Evolutionary conservation across 1,284 basidiomycete genomes (phyloP).

Genomic region (Apiotrichum akiyoshidainum): DNA sequence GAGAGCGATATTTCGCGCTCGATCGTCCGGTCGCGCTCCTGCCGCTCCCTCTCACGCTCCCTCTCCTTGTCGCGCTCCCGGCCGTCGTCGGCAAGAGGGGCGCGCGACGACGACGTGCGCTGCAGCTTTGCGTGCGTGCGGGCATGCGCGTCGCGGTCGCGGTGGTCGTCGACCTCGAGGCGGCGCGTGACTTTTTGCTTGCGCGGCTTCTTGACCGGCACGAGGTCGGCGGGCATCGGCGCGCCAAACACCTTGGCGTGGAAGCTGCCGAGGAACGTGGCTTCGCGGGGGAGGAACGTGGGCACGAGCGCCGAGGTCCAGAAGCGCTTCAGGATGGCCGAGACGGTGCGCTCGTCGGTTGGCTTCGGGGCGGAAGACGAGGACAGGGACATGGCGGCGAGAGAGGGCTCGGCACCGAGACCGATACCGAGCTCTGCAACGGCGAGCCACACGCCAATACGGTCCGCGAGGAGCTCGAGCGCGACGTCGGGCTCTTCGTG

Average conservation of each 20-base stretch:
- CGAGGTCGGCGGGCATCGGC: constrained; percentile 29
- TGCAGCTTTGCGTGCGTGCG: not conserved
- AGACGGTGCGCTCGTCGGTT: constrained; percentile 13
- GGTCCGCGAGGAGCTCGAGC: constrained; percentile 39
- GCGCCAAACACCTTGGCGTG: constrained; percentile 43
- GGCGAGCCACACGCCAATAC: constrained; percentile 44
- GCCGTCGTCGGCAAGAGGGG: not conserved
- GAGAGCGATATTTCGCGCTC: too few relatives aligned
- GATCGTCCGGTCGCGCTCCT: not conserved
- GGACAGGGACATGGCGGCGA: not conserved
- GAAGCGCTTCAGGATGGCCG: constrained; percentile 22
- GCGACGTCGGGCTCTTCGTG: constrained; percentile 27
- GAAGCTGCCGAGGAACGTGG: constrained; percentile 29
- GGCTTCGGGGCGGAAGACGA: constrained; percentile 10
- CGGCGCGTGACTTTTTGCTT: constrained; percentile 37
- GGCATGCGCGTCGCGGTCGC: not conserved
- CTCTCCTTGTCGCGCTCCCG: not conserved
- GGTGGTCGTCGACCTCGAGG: constrained; percentile 8
- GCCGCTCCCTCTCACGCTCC: not conserved
- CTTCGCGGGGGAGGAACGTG: constrained; percentile 29
- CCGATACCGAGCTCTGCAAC: constrained; percentile 39
- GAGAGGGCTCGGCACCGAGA: constrained; percentile 14
- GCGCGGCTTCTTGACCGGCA: constrained; percentile 35
- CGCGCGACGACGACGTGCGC: constrained; percentile 1
- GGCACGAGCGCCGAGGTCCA: constrained; percentile 24